Conservation (phyloP, 192 early-diverging fungal species). For the Backusella luteola region DNA sequence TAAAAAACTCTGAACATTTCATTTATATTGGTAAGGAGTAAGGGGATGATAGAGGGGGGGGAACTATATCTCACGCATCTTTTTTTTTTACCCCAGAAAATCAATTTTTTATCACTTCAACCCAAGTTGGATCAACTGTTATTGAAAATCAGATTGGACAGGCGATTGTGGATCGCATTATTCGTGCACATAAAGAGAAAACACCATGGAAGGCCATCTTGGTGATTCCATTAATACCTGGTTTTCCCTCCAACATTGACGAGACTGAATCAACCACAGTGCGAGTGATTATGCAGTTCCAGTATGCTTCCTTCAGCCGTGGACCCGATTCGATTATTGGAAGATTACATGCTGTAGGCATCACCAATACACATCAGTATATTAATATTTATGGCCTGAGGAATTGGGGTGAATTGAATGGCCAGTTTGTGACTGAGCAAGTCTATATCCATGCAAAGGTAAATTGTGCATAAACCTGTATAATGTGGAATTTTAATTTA, state of each 20-base stretch:
- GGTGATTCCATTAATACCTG: conserved; percentile 77
- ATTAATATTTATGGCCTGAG: conserved; percentile 78
- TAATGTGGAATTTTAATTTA: conserved; percentile 1
- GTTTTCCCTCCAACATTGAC: conserved; percentile 72
- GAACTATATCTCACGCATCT: neutral
- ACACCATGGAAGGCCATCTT: conserved; percentile 65
- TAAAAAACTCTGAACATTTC: conserved; percentile 73
- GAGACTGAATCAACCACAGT: conserved; percentile 66
- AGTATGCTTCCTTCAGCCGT: conserved; percentile 73
- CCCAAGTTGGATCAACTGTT: conserved; percentile 49
- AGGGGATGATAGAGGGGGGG: neutral
- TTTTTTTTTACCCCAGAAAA: conserved; percentile 51
- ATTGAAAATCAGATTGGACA: conserved; percentile 79
- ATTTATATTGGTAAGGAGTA: conserved; percentile 66
- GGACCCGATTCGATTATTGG: conserved; percentile 70
- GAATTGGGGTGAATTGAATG: conserved; percentile 63
- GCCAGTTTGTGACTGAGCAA: conserved; percentile 70
- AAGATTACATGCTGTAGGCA: conserved; percentile 53
- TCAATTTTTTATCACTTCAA: conserved; percentile 79
- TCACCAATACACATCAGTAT: conserved; percentile 55
- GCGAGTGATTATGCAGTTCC: conserved; percentile 77
- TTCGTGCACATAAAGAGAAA: conserved; percentile 56
- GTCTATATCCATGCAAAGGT: conserved; percentile 89
- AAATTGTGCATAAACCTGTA: neutral
- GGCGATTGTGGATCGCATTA: conserved; percentile 71